Conservation (phyloP, 768 basidiomycete genomes). For the Tylopilus vinaceipallidus region DNA sequence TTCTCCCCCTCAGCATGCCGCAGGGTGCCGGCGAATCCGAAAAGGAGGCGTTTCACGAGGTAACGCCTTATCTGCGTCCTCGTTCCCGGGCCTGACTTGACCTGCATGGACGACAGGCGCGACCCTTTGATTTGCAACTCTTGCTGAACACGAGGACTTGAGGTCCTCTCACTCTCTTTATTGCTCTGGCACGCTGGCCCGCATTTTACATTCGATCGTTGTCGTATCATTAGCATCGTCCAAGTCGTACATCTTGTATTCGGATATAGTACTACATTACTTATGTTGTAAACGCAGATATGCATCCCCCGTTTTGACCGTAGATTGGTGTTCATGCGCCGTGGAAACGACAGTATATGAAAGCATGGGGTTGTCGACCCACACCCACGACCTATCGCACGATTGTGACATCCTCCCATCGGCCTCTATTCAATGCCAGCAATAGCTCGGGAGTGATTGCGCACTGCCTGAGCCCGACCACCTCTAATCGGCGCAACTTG, state of each 20-base stretch:
- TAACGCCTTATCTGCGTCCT: constrained; percentile 14
- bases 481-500: constrained; percentile 49
- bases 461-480: constrained; percentile 59
- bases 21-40: constrained; percentile 27
- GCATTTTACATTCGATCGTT: neutral
- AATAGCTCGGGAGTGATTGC: constrained; percentile 42
- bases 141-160: constrained; percentile 50
- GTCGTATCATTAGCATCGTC: constrained; percentile 17
- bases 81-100: neutral
- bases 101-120: constrained; percentile 33
- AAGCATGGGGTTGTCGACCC: neutral
- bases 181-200: neutral
- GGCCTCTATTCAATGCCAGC: constrained; percentile 50
- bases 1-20: constrained; percentile 40
- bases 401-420: constrained; percentile 64
- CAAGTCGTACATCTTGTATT: constrained; percentile 13
- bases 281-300: constrained; percentile 22
- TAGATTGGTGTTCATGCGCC: no score
- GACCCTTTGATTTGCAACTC: constrained; percentile 51
- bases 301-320: no score
- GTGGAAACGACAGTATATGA: no score
- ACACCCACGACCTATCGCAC: constrained; percentile 34
- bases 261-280: constrained; percentile 27
- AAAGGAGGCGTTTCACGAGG: constrained; percentile 38
- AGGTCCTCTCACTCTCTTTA: constrained; percentile 13